These are phyloP conservation scores for Fusarium sp. DNA, from an alignment of 2,329 filamentous ascomycete genomes.

Conservation along the genomic window DNA sequence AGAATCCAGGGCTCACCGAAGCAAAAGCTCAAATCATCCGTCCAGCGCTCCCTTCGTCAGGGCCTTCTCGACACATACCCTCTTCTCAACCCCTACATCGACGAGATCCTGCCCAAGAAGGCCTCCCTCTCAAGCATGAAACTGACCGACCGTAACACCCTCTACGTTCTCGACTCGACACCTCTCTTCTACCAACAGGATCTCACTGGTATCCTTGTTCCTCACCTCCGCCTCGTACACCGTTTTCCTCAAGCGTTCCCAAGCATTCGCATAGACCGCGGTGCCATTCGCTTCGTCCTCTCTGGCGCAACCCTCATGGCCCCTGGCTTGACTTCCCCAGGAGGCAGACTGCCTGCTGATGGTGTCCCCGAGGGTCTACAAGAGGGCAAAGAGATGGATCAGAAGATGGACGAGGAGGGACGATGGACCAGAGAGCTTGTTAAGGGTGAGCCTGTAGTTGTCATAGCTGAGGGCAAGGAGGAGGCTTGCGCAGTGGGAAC, in stretches of 20 bases:
- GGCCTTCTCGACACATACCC: conserved; percentile 88
- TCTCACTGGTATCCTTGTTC: conserved; percentile 77
- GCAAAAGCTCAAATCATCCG: conserved; percentile 97
- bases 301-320: conserved; percentile 96
- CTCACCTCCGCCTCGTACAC: conserved; percentile 90
- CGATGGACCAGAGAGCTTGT: conserved; percentile 73
- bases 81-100: conserved; percentile 84
- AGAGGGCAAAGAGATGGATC: conserved; percentile 56
- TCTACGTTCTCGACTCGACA: conserved; percentile 81
- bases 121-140: conserved; percentile 90
- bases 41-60: conserved; percentile 85
- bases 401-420: conserved; percentile 58
- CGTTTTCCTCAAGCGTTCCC: conserved; percentile 87
- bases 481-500: conserved; percentile 89
- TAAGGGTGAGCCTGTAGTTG: conserved; percentile 84
- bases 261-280: conserved; percentile 88
- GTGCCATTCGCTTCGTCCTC: conserved; percentile 95
- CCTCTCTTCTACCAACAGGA: conserved; percentile 94
- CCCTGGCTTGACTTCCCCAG: conserved; percentile 85
- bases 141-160: conserved; percentile 86
- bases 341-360: conserved; percentile 77
- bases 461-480: conserved; percentile 93
- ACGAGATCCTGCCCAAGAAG: conserved; percentile 96
- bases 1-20: conserved; percentile 77
- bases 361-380: conserved; percentile 45